These are phyloP conservation scores for Dictyostelium purpureum DNA, from an alignment of 78 protist genomes.

Conservation along the genomic window DNA sequence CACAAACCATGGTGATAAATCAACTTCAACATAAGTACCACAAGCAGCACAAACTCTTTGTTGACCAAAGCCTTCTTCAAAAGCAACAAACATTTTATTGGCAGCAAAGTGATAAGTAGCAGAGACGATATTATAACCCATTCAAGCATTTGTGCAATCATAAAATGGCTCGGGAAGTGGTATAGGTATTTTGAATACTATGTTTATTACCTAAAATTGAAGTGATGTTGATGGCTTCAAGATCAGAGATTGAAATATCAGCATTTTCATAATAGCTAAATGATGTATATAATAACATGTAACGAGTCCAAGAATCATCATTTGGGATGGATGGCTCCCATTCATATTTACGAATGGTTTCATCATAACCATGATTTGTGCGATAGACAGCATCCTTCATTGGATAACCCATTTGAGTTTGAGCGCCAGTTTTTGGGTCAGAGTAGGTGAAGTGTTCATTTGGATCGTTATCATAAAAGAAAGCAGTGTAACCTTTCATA, in stretches of 20 bases:
- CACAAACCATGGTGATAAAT: too few species aligned
- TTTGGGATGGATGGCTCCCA: not conserved
- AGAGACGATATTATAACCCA: slow-evolving; percentile 63
- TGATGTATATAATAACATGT: slow-evolving; percentile 28
- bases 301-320: slow-evolving; percentile 37
- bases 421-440: not conserved
- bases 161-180: slow-evolving; percentile 2
- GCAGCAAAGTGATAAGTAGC: slow-evolving; percentile 48
- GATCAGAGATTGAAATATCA: not conserved
- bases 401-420: slow-evolving; percentile 75
- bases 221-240: slow-evolving; percentile 74
- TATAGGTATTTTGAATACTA: not conserved
- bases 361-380: slow-evolving; percentile 86
- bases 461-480: slow-evolving; percentile 76
- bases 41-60: slow-evolving; percentile 49
- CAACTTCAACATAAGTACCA: too few species aligned
- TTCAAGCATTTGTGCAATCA: slow-evolving; percentile 6
- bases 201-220: slow-evolving; percentile 73
- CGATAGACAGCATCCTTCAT: slow-evolving; percentile 76
- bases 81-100: slow-evolving; percentile 68
- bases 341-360: slow-evolving; percentile 20
- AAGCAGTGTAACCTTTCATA: slow-evolving; percentile 75
- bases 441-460: slow-evolving; percentile 22
- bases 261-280: slow-evolving; percentile 11
- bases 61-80: slow-evolving; percentile 65